phyloP scores from a whole-genome alignment of 78 protist genomes.

The Protostelium mycophagum region DNA sequence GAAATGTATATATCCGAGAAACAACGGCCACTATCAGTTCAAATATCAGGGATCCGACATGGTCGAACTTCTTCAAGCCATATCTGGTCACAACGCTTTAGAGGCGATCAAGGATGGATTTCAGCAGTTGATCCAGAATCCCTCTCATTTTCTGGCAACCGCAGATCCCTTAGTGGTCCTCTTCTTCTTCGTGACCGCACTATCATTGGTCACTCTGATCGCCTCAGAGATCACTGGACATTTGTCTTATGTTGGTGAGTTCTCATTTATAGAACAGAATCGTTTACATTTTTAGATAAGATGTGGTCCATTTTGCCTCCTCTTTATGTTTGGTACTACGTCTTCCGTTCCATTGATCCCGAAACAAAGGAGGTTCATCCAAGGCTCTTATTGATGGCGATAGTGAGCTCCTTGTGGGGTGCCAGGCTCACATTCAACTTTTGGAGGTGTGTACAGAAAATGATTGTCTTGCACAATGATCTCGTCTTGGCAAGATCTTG shows the following conservation, averaged over 20 bases:
- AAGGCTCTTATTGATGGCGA: neutral
- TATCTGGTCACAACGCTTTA: neutral
- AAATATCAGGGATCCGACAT: neutral
- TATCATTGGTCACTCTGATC: neutral
- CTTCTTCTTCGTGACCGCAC: neutral
- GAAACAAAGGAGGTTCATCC: neutral
- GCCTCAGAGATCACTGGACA: neutral
- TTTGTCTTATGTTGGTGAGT: slow-evolving; percentile 7
- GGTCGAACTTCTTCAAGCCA: neutral
- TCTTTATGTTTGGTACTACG: neutral
- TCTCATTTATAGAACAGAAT: neutral
- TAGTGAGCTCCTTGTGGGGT: neutral
- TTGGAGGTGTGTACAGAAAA: neutral
- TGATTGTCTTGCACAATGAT: no score
- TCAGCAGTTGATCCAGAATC: no score
- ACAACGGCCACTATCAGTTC: no score
- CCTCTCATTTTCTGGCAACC: neutral
- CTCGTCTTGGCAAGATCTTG: no score
- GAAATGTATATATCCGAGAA: no score
- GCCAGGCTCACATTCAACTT: neutral
- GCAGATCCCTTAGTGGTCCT: neutral
- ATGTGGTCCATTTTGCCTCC: slow-evolving; percentile 20
- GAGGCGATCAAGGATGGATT: no score
- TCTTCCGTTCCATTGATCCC: neutral
- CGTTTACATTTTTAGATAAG: neutral